phyloP scores from a whole-genome alignment of 257 asterid genomes.

The Solanum bulbocastanum region DNA sequence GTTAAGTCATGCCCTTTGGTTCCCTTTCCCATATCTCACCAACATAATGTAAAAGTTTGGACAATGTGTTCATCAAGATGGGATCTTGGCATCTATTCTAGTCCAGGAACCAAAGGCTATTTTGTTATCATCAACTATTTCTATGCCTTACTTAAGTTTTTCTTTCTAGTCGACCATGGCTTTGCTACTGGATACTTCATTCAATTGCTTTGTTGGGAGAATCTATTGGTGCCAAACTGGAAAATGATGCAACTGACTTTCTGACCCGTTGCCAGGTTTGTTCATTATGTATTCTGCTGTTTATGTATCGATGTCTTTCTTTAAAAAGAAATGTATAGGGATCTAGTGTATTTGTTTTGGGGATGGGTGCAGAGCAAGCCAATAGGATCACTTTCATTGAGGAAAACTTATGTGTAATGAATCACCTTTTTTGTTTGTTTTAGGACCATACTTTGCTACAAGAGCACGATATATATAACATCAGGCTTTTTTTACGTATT shows the following conservation, averaged over 20 bases:
- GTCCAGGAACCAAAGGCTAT: neutral
- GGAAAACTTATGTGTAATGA: neutral
- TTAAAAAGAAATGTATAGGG: neutral
- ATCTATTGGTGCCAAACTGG: constrained; percentile 44
- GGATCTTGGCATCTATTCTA: neutral
- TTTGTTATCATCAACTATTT: neutral
- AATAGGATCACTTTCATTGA: neutral
- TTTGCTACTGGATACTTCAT: constrained; percentile 92
- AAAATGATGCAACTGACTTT: constrained; percentile 52
- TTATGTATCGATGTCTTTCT: neutral
- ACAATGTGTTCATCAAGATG: neutral
- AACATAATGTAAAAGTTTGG: neutral
- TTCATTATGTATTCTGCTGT: neutral
- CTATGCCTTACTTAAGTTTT: neutral
- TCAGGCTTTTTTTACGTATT: neutral
- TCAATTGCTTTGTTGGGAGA: constrained; percentile 81
- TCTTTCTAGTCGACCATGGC: constrained; percentile 84
- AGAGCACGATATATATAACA: neutral
- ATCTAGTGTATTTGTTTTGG: neutral
- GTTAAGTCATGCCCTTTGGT: neutral
- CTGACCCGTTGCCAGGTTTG: constrained; percentile 75
- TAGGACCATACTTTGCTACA: neutral
- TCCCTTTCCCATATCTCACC: neutral
- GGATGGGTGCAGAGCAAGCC: neutral
- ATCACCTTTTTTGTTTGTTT: neutral